Percentiles rank a stretch among this genome's conserved stretches.
Conservation (phyloP, 2,329 filamentous ascomycete genomes). For the Beauveria rudraprayagi region DNA sequence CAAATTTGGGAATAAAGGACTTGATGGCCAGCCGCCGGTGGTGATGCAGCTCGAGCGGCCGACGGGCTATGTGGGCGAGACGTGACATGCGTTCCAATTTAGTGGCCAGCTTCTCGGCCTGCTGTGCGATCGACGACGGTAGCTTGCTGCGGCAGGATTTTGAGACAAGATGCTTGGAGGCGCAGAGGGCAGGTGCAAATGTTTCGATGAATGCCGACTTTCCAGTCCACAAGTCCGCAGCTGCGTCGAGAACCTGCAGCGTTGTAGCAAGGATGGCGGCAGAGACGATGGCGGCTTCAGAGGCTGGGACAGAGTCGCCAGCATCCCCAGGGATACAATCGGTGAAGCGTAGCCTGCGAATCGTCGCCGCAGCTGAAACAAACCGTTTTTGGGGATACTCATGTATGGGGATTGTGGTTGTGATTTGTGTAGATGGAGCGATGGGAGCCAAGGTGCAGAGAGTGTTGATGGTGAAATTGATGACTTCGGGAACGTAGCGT, state of each 20-base stretch:
- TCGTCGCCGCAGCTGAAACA: conserved; percentile 29
- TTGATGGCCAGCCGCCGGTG: conserved; percentile 86
- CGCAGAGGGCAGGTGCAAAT: conserved; percentile 55
- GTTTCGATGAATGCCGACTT: conserved; percentile 73
- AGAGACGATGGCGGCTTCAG: conserved; percentile 32
- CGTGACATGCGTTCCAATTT: conserved; percentile 48
- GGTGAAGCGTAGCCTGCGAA: conserved; percentile 49
- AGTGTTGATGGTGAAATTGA: conserved; percentile 73
- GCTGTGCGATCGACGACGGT: conserved; percentile 33
- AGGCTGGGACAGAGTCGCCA: conserved; percentile 24
- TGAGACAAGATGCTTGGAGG: conserved; percentile 54
- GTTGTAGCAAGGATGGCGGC: conserved; percentile 55
- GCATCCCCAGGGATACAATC: conserved; percentile 41
- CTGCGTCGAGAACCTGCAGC: conserved; percentile 55
- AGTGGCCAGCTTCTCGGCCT: conserved; percentile 32
- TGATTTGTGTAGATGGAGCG: conserved; percentile 39
- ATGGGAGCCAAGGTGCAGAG: conserved; percentile 58
- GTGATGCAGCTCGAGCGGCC: conserved; percentile 79
- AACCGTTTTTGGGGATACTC: conserved; percentile 43
- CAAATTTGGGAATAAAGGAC: conserved; percentile 84
- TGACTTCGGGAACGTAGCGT: conserved; percentile 80
- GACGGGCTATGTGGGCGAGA: conserved; percentile 57
- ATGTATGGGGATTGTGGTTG: conserved; percentile 56
- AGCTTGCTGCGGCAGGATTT: conserved; percentile 40
- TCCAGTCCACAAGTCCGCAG: conserved; percentile 64